These are phyloP conservation scores for Melanogaster broomeanus DNA, from an alignment of 768 basidiomycete genomes.

Conservation along the genomic window DNA sequence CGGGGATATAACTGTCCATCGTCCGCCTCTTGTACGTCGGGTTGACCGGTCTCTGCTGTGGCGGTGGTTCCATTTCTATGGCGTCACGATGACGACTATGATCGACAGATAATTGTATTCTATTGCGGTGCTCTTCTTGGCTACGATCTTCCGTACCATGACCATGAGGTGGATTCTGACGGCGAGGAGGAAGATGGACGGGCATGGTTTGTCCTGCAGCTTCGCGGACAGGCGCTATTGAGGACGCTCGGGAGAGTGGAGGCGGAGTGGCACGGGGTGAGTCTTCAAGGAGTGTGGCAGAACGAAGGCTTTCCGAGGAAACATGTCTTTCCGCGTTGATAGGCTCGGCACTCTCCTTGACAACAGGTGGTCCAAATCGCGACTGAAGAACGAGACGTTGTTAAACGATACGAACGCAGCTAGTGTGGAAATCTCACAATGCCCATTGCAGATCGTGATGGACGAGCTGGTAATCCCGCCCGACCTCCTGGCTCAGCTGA, in stretches of 20 bases:
- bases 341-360: slow-evolving; percentile 17
- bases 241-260: slow-evolving; percentile 32
- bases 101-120: neutral
- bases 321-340: slow-evolving; percentile 1
- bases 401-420: neutral
- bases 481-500: slow-evolving; percentile 9
- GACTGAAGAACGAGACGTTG: slow-evolving; percentile 19
- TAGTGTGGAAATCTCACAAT: slow-evolving; percentile 9
- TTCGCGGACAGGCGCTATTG: slow-evolving; percentile 19
- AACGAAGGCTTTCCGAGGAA: slow-evolving; percentile 19
- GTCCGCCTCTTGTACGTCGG: slow-evolving; percentile 10
- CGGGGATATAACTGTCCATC: slow-evolving; percentile 7
- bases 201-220: slow-evolving; percentile 3
- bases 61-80: neutral
- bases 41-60: slow-evolving; percentile 4
- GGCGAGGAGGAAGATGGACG: slow-evolving; percentile 24
- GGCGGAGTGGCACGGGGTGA: slow-evolving; percentile 26
- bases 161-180: slow-evolving; percentile 17
- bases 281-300: slow-evolving; percentile 14
- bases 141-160: slow-evolving; percentile 8
- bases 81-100: slow-evolving; percentile 3
- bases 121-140: slow-evolving; percentile 1
- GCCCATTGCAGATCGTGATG: slow-evolving; percentile 18
- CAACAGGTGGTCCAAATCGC: slow-evolving; percentile 33
- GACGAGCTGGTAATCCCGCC: slow-evolving; percentile 4